A percentile compares a stretch with the other conserved stretches of the same genome.
Evolutionary conservation across 305 asterid species (phyloP).

Genomic region (Salvia sclarea): DNA sequence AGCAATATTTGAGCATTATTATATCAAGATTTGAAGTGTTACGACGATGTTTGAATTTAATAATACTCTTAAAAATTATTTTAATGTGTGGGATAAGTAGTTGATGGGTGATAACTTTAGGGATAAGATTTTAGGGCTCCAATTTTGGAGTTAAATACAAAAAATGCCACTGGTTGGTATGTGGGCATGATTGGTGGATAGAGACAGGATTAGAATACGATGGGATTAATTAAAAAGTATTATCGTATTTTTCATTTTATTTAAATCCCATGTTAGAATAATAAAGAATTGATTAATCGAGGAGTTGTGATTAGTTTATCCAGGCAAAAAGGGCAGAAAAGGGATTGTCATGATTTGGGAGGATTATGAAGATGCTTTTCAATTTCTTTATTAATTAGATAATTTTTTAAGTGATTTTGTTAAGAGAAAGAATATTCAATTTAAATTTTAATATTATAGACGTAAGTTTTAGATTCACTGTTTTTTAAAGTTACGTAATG

Average conservation of each 20-base stretch:
- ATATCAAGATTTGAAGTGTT: constrained; percentile 40
- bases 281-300: neutral
- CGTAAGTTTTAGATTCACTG: no score
- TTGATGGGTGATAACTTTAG: neutral
- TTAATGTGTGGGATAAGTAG: constrained; percentile 16
- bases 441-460: no score
- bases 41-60: constrained; percentile 21
- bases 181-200: constrained; percentile 30
- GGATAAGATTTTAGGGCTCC: constrained; percentile 26
- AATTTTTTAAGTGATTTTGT: no score
- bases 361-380: neutral
- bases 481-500: no score
- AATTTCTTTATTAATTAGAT: no score
- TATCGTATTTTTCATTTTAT: neutral
- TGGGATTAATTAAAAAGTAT: neutral
- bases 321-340: constrained; percentile 13
- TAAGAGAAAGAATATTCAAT: no score
- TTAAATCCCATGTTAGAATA: constrained; percentile 1
- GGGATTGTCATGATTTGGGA: neutral
- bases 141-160: constrained; percentile 6
- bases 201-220: constrained; percentile 17
- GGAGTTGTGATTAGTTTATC: neutral
- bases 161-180: constrained; percentile 37
- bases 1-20: constrained; percentile 30
- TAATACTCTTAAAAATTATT: neutral